Conservation (phyloP, 1,284 basidiomycete genomes). For the Termitomyces sp. region DNA sequence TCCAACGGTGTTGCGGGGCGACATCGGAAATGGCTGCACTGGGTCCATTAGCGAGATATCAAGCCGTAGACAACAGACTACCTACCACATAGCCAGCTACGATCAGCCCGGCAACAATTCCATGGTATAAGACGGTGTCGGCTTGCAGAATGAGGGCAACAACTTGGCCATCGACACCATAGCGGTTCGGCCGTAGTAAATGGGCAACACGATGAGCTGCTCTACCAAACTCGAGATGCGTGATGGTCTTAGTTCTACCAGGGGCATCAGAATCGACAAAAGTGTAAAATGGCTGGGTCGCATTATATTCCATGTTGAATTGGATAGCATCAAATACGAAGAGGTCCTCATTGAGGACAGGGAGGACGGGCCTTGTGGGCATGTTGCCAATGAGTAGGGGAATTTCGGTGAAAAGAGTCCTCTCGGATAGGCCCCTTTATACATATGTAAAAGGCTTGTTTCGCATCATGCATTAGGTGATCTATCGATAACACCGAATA, state of each 20-base stretch:
- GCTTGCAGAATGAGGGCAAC: slow-evolving; percentile 18
- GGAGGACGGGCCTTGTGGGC: slow-evolving; percentile 6
- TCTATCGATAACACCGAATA: not conserved
- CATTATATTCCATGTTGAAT: slow-evolving; percentile 16
- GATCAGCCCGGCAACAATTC: slow-evolving; percentile 18
- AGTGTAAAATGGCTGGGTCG: slow-evolving; percentile 13
- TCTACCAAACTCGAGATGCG: slow-evolving; percentile 21
- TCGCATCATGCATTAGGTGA: not conserved
- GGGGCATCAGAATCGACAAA: slow-evolving; percentile 9
- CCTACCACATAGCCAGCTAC: slow-evolving; percentile 20
- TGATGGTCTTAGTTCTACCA: slow-evolving; percentile 11
- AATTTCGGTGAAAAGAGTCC: not conserved
- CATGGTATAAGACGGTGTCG: slow-evolving; percentile 22
- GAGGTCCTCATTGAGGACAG: slow-evolving; percentile 14
- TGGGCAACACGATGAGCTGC: slow-evolving; percentile 23
- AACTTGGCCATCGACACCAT: slow-evolving; percentile 16
- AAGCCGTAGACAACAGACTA: not conserved
- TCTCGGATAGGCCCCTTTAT: not conserved
- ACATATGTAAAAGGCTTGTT: not conserved
- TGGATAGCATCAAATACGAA: slow-evolving; percentile 16
- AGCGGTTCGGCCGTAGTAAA: slow-evolving; percentile 16
- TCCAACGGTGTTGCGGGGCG: slow-evolving; percentile 26
- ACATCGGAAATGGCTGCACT: slow-evolving; percentile 29
- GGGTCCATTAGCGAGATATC: not conserved
- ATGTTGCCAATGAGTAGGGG: not conserved